A percentile compares a stretch with the other conserved stretches of the same genome.
Evolutionary conservation across 306 rosid genomes (phyloP).

Genomic region (Amphicarpaea edgeworthii): DNA sequence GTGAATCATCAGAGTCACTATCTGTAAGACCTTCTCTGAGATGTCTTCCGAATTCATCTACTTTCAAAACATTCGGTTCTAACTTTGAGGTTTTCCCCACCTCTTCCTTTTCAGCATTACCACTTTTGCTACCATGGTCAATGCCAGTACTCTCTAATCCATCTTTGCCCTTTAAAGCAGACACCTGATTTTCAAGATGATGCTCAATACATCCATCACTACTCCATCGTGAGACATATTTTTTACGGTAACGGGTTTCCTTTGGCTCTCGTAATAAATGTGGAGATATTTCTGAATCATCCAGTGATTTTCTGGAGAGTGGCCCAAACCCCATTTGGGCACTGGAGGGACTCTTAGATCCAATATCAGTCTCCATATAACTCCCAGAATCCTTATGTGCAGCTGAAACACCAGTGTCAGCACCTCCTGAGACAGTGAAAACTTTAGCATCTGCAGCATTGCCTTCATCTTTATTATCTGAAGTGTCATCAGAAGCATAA

Average conservation of each 20-base stretch:
- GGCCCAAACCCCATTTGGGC: slow-evolving; percentile 44
- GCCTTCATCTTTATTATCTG: slow-evolving; percentile 62
- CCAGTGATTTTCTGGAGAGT: slow-evolving; percentile 45
- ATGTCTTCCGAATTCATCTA: slow-evolving; percentile 91
- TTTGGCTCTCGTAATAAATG: slow-evolving; percentile 45
- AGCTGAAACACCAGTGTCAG: slow-evolving; percentile 48
- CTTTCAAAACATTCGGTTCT: slow-evolving; percentile 58
- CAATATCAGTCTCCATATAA: slow-evolving; percentile 46
- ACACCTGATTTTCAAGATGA: slow-evolving; percentile 52
- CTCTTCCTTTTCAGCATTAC: slow-evolving; percentile 49
- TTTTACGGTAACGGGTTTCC: slow-evolving; percentile 31
- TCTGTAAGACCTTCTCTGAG: slow-evolving; percentile 73
- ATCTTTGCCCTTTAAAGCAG: slow-evolving; percentile 51
- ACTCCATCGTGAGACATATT: slow-evolving; percentile 42
- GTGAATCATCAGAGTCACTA: slow-evolving; percentile 75
- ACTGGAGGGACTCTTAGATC: slow-evolving; percentile 45
- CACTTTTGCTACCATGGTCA: slow-evolving; percentile 47
- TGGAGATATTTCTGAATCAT: slow-evolving; percentile 51
- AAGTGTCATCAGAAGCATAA: slow-evolving; percentile 82
- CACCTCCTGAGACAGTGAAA: slow-evolving; percentile 45
- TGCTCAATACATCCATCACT: slow-evolving; percentile 48
- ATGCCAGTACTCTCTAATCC: slow-evolving; percentile 45
- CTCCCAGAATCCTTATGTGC: slow-evolving; percentile 44
- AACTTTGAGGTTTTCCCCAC: slow-evolving; percentile 54
- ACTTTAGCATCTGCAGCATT: slow-evolving; percentile 49